Evolutionary conservation across 2,329 filamentous ascomycete species (phyloP).

Genomic region (Microcyclospora tardicrescens): DNA sequence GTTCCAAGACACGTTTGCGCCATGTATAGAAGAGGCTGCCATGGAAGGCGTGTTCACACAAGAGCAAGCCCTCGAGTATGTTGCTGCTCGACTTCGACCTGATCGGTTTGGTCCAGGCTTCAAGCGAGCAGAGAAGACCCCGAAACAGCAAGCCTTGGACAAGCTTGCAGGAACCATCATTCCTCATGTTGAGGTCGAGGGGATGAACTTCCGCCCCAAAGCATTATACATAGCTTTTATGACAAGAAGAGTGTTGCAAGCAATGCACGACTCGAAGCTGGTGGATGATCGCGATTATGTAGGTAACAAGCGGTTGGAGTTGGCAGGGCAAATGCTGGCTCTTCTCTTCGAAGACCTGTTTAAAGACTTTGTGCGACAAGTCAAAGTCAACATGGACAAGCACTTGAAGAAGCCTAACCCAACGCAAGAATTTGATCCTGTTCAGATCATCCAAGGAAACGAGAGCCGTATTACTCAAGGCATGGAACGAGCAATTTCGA

Average conservation of each 20-base stretch:
- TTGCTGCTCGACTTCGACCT: constrained; percentile 79
- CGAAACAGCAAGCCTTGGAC: constrained; percentile 83
- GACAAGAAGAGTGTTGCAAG: constrained; percentile 92
- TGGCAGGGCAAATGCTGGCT: constrained; percentile 87
- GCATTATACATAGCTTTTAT: constrained; percentile 94
- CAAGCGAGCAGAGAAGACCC: constrained; percentile 57
- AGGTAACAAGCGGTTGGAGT: constrained; percentile 88
- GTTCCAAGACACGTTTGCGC: constrained; percentile 88
- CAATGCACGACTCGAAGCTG: constrained; percentile 72
- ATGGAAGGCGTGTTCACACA: constrained; percentile 80
- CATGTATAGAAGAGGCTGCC: constrained; percentile 88
- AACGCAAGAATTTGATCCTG: constrained; percentile 76
- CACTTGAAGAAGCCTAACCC: constrained; percentile 87
- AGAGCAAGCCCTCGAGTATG: constrained; percentile 87
- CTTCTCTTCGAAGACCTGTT: constrained; percentile 95
- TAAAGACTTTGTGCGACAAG: constrained; percentile 80
- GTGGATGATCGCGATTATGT: constrained; percentile 97
- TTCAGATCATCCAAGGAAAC: constrained; percentile 69
- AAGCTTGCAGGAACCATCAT: constrained; percentile 86
- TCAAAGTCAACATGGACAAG: constrained; percentile 92
- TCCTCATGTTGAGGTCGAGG: constrained; percentile 82
- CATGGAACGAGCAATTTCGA: constrained; percentile 91
- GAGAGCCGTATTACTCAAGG: constrained; percentile 80
- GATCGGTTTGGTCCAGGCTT: constrained; percentile 42
- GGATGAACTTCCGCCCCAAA: constrained; percentile 92